phyloP scores from a whole-genome alignment of 2,329 filamentous ascomycete genomes.

The Neoarthrinium moseri region DNA sequence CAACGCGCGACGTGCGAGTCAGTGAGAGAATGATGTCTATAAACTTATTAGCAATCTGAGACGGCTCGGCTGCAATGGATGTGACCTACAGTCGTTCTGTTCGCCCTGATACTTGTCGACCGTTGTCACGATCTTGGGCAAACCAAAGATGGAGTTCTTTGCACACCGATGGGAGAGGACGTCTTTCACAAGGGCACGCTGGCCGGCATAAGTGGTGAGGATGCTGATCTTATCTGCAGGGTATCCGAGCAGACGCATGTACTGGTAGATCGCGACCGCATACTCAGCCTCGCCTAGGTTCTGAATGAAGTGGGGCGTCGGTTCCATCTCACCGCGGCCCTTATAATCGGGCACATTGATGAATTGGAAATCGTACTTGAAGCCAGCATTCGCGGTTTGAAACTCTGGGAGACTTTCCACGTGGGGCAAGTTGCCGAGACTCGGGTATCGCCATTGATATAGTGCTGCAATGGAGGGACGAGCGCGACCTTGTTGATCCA shows the following conservation, averaged over 20 bases:
- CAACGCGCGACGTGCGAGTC: conserved; percentile 82
- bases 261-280: conserved; percentile 91
- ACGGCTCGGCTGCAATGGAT: not conserved
- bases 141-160: conserved; percentile 79
- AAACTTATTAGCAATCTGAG: conserved; percentile 9
- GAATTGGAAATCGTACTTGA: conserved; percentile 94
- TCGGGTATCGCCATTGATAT: conserved; percentile 90
- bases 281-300: conserved; percentile 98
- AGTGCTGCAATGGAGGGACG: conserved; percentile 83
- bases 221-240: conserved; percentile 82
- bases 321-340: conserved; percentile 82
- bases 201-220: conserved; percentile 89
- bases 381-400: conserved; percentile 80
- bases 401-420: conserved; percentile 72
- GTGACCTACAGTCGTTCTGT: conserved; percentile 89
- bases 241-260: conserved; percentile 95
- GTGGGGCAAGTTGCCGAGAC: conserved; percentile 74
- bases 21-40: conserved; percentile 90
- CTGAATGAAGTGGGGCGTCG: conserved; percentile 91
- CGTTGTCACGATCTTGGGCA: conserved; percentile 87
- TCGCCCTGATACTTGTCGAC: conserved; percentile 99
- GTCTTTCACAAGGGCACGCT: conserved; percentile 83
- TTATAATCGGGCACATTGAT: conserved; percentile 95
- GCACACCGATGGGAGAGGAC: conserved; percentile 82
- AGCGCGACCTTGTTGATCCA: conserved; percentile 92